Conservation (phyloP, 2,329 filamentous ascomycete species). For the Rutstroemia sp. region DNA sequence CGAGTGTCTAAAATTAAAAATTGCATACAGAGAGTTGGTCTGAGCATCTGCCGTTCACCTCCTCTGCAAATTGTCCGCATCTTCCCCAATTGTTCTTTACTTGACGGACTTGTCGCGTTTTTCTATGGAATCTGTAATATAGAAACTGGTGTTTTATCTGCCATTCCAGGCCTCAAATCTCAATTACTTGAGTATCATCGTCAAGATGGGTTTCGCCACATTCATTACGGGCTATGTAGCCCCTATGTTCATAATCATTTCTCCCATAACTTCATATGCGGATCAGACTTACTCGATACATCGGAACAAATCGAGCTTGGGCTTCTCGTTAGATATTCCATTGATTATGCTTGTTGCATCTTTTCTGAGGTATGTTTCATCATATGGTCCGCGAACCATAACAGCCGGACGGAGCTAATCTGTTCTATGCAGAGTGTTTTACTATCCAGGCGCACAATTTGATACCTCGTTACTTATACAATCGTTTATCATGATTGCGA, state of each 20-base stretch:
- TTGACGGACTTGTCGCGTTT: not conserved
- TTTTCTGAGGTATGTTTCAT: conserved; percentile 46
- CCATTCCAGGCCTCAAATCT: not conserved
- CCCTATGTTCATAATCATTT: conserved; percentile 56
- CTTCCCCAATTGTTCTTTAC: not conserved
- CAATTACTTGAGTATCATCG: not conserved
- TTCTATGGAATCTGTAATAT: conserved; percentile 5
- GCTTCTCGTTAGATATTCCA: conserved; percentile 64
- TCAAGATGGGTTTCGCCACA: conserved; percentile 26
- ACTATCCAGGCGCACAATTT: conserved; percentile 60
- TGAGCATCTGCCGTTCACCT: not conserved
- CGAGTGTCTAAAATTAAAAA: no score
- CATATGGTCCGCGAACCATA: not conserved
- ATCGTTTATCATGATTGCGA: conserved; percentile 56
- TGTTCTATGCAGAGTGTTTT: conserved; percentile 49
- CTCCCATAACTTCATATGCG: conserved; percentile 56
- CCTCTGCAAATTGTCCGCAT: not conserved
- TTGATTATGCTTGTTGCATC: conserved; percentile 67
- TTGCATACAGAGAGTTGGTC: not conserved
- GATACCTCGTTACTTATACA: conserved; percentile 57
- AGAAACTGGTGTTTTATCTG: not conserved
- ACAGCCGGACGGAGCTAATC: not conserved
- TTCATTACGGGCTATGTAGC: conserved; percentile 48
- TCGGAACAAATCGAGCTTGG: conserved; percentile 53
- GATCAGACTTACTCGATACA: conserved; percentile 62